Evolutionary conservation across 257 asterid species (phyloP).

Genomic region (Penstemon davidsonii): DNA sequence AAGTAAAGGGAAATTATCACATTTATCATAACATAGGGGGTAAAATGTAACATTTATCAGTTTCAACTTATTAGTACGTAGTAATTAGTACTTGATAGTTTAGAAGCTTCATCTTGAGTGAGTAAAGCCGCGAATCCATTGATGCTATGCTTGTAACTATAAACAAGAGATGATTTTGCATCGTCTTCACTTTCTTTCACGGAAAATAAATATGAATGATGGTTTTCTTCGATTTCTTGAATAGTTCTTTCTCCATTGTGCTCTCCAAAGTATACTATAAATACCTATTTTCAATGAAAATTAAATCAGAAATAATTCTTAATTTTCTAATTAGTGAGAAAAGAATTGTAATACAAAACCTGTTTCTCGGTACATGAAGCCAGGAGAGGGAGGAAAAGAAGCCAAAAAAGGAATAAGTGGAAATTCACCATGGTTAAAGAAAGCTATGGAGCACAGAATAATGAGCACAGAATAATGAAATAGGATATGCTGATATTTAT

Average conservation of each 20-base stretch:
- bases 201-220: constrained; percentile 61
- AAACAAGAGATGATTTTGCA: constrained; percentile 75
- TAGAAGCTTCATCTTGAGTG: constrained; percentile 60
- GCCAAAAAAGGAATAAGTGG: constrained; percentile 24
- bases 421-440: constrained; percentile 38
- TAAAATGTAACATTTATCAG: too few relatives aligned
- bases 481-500: too few relatives aligned
- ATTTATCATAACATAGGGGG: too few relatives aligned
- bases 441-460: neutral
- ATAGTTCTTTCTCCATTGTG: constrained; percentile 54
- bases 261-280: constrained; percentile 78
- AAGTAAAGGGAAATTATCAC: too few relatives aligned
- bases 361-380: constrained; percentile 51
- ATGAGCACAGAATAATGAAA: too few relatives aligned
- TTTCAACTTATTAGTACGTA: too few relatives aligned
- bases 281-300: constrained; percentile 36
- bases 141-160: constrained; percentile 84
- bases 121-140: constrained; percentile 92
- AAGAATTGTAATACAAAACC: neutral
- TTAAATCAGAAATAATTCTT: neutral
- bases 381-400: constrained; percentile 48
- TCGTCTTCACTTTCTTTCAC: constrained; percentile 68
- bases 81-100: constrained; percentile 44
- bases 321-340: neutral
- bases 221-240: constrained; percentile 62